Evolutionary conservation across 2,329 filamentous ascomycete genomes (phyloP).

Genomic region (Emericellopsis atlantica): DNA sequence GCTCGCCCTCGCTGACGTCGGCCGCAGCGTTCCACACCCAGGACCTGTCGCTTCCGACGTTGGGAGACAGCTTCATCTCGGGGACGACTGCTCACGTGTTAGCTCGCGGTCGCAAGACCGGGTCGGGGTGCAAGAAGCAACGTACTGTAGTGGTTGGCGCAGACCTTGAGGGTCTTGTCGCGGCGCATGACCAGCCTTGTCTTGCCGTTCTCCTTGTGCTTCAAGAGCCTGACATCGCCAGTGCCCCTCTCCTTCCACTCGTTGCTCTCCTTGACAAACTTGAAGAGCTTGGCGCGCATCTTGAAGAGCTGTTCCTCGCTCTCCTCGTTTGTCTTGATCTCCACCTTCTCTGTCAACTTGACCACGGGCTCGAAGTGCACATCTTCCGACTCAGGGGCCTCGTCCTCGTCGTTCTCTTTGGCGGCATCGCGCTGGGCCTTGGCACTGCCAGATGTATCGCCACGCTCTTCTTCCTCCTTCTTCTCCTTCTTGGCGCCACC

Average conservation of each 20-base stretch:
- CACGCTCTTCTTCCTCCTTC: conserved; percentile 72
- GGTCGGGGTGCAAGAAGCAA: conserved; percentile 17
- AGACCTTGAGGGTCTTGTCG: conserved; percentile 99
- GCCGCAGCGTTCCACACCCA: conserved; percentile 99
- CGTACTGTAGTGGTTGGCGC: conserved; percentile 87
- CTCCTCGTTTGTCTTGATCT: conserved; percentile 97
- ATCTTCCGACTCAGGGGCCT: conserved; percentile 76
- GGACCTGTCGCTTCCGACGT: conserved; percentile 93
- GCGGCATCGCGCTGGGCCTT: conserved; percentile 62
- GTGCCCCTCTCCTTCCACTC: conserved; percentile 99
- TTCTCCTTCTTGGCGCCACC: conserved; percentile 95
- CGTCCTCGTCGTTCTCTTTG: conserved; percentile 46
- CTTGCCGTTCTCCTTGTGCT: conserved; percentile 98
- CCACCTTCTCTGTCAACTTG: conserved; percentile 90
- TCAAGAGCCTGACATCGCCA: conserved; percentile 88
- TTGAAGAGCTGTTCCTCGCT: conserved; percentile 96
- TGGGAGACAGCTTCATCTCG: conserved; percentile 97
- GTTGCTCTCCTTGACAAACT: conserved; percentile 79
- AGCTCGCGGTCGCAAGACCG: conserved; percentile 28
- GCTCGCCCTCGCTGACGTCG: conserved; percentile 95
- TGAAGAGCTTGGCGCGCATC: conserved; percentile 99
- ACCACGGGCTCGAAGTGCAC: conserved; percentile 97
- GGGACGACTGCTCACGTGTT: conserved; percentile 50
- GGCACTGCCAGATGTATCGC: conserved; percentile 80
- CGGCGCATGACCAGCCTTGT: conserved; percentile 95